Evolutionary conservation across 805 yeast species (phyloP).

Genomic region (Metschnikowia chrysomelidarum): DNA sequence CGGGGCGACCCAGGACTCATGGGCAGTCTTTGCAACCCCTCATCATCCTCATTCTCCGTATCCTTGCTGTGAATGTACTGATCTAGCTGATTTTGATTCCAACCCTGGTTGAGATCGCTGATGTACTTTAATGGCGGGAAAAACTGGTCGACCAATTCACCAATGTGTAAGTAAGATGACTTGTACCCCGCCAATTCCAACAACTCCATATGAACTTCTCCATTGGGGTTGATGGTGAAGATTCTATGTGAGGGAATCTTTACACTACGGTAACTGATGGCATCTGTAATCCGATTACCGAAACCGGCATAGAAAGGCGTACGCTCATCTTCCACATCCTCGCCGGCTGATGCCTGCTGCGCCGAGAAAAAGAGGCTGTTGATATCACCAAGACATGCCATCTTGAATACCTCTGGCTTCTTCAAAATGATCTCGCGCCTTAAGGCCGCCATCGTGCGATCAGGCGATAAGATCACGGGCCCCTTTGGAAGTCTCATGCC

Average conservation of each 20-base stretch:
- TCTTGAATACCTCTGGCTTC: constrained; percentile 97
- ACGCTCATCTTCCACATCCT: constrained; percentile 39
- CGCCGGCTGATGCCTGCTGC: constrained; percentile 7
- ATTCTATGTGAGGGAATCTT: constrained; percentile 92
- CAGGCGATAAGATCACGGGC: constrained; percentile 94
- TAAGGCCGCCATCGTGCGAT: constrained; percentile 93
- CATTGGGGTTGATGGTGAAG: constrained; percentile 93
- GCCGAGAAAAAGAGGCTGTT: constrained; percentile 57
- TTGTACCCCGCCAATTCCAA: constrained; percentile 90
- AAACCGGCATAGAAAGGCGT: constrained; percentile 97
- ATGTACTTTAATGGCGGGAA: constrained; percentile 71
- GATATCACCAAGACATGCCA: constrained; percentile 92
- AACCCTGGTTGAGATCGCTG: constrained; percentile 28
- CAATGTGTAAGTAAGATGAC: constrained; percentile 82
- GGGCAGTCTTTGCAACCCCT: constrained; percentile 22
- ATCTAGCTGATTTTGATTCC: constrained; percentile 37
- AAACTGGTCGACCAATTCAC: constrained; percentile 94
- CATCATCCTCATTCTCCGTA: constrained; percentile 7
- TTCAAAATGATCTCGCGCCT: constrained; percentile 87
- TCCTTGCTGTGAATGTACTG: constrained; percentile 29
- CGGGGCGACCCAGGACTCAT: constrained; percentile 21
- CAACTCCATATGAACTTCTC: constrained; percentile 96
- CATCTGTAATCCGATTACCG: constrained; percentile 96
- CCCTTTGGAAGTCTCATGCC: constrained; percentile 74
- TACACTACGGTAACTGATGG: constrained; percentile 88